A percentile compares a stretch with the other conserved stretches of the same genome.
Evolutionary conservation across 108 stramenopile species (phyloP).

Genomic region (Skeletonema menzelii): DNA sequence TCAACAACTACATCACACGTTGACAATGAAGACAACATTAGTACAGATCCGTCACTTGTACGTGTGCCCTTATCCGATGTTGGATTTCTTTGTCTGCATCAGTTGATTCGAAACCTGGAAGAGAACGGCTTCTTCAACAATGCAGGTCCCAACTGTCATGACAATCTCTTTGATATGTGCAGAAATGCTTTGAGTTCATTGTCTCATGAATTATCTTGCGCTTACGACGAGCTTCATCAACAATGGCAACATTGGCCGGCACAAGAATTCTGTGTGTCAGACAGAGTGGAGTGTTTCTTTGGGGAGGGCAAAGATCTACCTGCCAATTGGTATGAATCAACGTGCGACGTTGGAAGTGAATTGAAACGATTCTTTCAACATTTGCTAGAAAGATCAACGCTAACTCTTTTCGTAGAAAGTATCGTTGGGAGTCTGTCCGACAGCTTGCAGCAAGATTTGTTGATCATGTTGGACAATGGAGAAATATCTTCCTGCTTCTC

Average conservation of each 20-base stretch:
- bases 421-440: neutral
- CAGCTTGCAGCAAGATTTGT: constrained; percentile 16
- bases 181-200: constrained; percentile 18
- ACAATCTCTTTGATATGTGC: neutral
- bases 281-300: constrained; percentile 28
- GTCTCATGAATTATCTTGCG: constrained; percentile 11
- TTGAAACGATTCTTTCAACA: constrained; percentile 15
- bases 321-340: constrained; percentile 23
- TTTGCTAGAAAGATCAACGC: constrained; percentile 19
- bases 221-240: constrained; percentile 19
- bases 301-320: constrained; percentile 22
- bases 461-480: constrained; percentile 23
- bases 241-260: constrained; percentile 23
- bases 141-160: neutral
- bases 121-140: constrained; percentile 7
- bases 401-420: constrained; percentile 12
- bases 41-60: neutral
- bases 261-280: constrained; percentile 16
- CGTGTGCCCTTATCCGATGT: constrained; percentile 33
- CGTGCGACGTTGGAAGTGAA: constrained; percentile 12
- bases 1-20: neutral
- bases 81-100: constrained; percentile 39
- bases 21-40: constrained; percentile 4
- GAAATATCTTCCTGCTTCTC: constrained; percentile 32
- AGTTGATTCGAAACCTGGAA: constrained; percentile 32